Evolutionary conservation across 169 alveolate species (phyloP), one percentile per base, ranked within the genome.

Genomic region (Eimeria praecox): DNA sequence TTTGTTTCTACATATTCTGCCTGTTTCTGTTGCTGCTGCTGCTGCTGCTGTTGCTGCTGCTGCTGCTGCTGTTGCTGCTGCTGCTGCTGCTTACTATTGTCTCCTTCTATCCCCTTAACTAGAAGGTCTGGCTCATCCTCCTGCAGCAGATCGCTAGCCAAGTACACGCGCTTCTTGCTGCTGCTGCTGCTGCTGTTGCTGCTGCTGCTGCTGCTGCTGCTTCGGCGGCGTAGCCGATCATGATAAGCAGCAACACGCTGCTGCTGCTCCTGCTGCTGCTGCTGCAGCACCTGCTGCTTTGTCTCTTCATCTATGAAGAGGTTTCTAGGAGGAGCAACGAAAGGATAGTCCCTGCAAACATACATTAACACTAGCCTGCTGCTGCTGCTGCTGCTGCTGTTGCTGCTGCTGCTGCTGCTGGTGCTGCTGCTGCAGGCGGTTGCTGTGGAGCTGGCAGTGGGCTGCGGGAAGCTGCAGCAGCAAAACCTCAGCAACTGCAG

Each of bases 61-160:
- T n/a, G 71, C 90, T n/a, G 42, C 69, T n/a, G 18, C 0, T 46
- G 90, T 49, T 22, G 90, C 73, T n/a, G 71, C 71, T 30, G 49
- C 44, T n/a, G 71, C 71, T 27, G 88, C 88, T 38, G 88, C 88
- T 78, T 78, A 78, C 88, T 78, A 62, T 78, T 78, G 88, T 78
- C 88, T 42, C 52, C 59, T 12, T 78, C 88, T 9, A 22, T 8
- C 2, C 88, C 88, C 59, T 78, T 78, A 46, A 78, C 90, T 27
- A 49, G 46, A 35, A 44, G 73, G 24, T 44, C 90, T 8, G 73
- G 69, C 27, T 82, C 88, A 10, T 78, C 88, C 27, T 78, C 88
- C n/a, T 78, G 88, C 49, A 78, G 59, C 38, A 78, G 62, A 4
- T 78, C 88, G 20, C 35, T 38, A 10, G 88, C 88, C 6, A 78